phyloP scores from a whole-genome alignment of 495 filamentous ascomycete genomes.

The Barbatosphaeria neglecta region DNA sequence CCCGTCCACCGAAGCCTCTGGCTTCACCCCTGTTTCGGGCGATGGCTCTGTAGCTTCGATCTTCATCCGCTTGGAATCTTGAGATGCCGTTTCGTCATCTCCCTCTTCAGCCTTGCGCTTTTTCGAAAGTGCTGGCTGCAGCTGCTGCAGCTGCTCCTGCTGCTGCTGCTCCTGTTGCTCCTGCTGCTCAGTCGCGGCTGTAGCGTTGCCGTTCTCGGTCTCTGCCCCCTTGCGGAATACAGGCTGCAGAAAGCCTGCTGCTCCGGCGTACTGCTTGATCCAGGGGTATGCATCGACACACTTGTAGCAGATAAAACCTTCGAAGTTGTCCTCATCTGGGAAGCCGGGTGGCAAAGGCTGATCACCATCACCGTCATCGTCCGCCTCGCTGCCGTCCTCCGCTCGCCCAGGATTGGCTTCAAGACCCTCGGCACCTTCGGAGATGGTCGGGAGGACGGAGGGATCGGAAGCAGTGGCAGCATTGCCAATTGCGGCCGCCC shows the following conservation, averaged over 20 bases:
- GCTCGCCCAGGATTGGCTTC: constrained; percentile 11
- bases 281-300: constrained; percentile 82
- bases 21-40: not conserved
- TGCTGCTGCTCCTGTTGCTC: too few species aligned
- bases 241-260: constrained; percentile 66
- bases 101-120: constrained; percentile 71
- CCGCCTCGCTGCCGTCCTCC: constrained; percentile 6
- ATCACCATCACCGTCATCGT: constrained; percentile 33
- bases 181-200: constrained; percentile 8
- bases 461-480: constrained; percentile 1
- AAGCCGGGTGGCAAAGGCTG: constrained; percentile 67
- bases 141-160: too few species aligned
- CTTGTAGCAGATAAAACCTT: constrained; percentile 85
- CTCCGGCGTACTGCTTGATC: constrained; percentile 84
- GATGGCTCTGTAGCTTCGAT: constrained; percentile 16
- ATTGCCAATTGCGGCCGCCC: constrained; percentile 5
- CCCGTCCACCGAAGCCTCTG: constrained; percentile 2
- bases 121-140: too few species aligned
- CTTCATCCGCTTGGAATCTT: constrained; percentile 50
- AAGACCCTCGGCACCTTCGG: constrained; percentile 18
- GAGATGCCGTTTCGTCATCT: constrained; percentile 23
- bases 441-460: constrained; percentile 23
- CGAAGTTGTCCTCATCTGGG: constrained; percentile 78
- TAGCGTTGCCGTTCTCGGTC: not conserved
- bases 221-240: constrained; percentile 31